Conservation (phyloP, 2,329 filamentous ascomycete species). For the Penicillium sp. region DNA sequence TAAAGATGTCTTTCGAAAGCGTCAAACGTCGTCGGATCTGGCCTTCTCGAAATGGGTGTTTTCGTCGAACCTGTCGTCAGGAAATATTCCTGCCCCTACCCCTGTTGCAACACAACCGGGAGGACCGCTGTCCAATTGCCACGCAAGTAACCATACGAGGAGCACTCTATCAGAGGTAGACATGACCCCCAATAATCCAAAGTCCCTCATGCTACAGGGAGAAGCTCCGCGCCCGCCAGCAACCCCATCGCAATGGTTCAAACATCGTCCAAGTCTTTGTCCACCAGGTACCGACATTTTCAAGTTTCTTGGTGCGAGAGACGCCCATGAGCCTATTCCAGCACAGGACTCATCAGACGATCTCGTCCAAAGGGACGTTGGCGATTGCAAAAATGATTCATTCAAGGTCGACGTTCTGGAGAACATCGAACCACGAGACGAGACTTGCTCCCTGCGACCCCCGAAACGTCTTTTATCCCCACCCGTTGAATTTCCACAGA, state of each 20-base stretch:
- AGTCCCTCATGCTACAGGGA: not conserved
- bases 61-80: not conserved
- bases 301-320: no score
- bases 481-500: not conserved
- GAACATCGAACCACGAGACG: not conserved
- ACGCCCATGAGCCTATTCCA: no score
- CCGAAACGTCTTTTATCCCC: not conserved
- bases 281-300: no score
- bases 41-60: constrained; percentile 28
- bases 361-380: no score
- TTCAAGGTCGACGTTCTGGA: not conserved
- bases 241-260: no score
- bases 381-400: not conserved
- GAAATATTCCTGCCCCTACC: not conserved
- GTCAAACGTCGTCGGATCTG: constrained; percentile 13
- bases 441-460: not conserved
- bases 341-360: no score
- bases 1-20: not conserved
- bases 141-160: not conserved
- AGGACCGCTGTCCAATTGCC: not conserved
- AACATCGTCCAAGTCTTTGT: no score
- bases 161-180: not conserved
- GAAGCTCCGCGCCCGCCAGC: not conserved
- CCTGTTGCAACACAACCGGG: not conserved
- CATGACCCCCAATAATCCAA: no score